Evolutionary conservation across 176 grass and related monocot species (phyloP).

Genomic region (Carex littledalei): DNA sequence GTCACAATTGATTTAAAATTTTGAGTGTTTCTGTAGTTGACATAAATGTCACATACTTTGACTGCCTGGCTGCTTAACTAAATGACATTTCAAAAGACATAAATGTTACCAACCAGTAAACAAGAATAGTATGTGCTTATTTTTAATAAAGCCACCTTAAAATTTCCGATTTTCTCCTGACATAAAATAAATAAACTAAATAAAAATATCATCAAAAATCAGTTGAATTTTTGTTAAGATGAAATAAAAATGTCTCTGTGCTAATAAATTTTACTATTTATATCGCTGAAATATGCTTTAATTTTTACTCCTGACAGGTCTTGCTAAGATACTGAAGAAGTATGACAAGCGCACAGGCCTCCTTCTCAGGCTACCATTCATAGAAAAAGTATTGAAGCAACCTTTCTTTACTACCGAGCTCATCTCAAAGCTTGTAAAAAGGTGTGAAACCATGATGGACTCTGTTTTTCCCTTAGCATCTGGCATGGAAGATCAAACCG

Average conservation of each 20-base stretch:
- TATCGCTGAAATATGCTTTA: neutral
- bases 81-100: neutral
- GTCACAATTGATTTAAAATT: neutral
- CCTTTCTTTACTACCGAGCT: slow-evolving; percentile 86
- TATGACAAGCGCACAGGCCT: slow-evolving; percentile 72
- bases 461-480: slow-evolving; percentile 25
- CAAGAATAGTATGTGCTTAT: neutral
- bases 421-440: slow-evolving; percentile 53
- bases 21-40: neutral
- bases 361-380: slow-evolving; percentile 59
- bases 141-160: neutral
- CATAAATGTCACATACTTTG: neutral
- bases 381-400: slow-evolving; percentile 56
- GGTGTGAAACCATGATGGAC: slow-evolving; percentile 63
- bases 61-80: neutral
- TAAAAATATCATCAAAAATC: too few relatives aligned
- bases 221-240: neutral
- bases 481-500: neutral
- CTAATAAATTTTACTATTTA: neutral
- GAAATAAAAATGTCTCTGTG: neutral
- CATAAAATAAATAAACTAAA: too few relatives aligned
- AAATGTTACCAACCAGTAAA: neutral
- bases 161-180: neutral
- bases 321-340: slow-evolving; percentile 81
- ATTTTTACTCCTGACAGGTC: slow-evolving; percentile 25